Base-by-base conservation (phyloP, 2,329 filamentous ascomycete species). In the Aspergillus unguis region DNA sequence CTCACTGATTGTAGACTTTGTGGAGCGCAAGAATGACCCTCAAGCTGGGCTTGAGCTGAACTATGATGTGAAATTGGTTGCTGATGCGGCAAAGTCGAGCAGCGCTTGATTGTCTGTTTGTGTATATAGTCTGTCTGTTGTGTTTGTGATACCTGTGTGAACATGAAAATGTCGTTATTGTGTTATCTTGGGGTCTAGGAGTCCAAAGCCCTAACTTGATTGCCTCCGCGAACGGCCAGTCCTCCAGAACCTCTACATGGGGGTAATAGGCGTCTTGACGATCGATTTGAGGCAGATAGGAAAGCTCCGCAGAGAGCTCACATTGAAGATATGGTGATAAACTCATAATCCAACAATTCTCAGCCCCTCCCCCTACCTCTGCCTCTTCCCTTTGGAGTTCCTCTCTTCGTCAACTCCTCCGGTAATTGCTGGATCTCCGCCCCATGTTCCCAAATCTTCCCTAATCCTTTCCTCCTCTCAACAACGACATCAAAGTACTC, bases 401-500 rank as follows among this genome's bases (percentile, higher is more conserved):
- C 62, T 36, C 71, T 73, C 51, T 54, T 75, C 57, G 53, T 75
- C 71, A 75, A 69, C 50, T 67, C 62, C 48, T 65, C 73, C 11
- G 75, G 74, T 48, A 75, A 56, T 52, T 77, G 82, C 79, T 65
- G 80, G 73, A 65, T 69, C 50, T 71, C 71, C 58, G 78, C 78
- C 26, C 88, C 75, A 0, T 73, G 77, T 43, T 78, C 75, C 48
- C 88, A 90, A 62, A 92, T 73, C 65, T 91, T 84, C 7, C 85
- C 79, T 63, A 83, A 74, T 0, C 91, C 91, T 60, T 86, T 80
- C 66, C 82, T 81, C 80, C 90, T 86, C 62, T 96, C 74, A 42
- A 88, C 75, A 0, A 92, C 91, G 64, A 83, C 80, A 72, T 81
- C 81, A 64, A 95, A 92, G 65, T 86, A 90, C 61, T 80, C 78